phyloP scores from a whole-genome alignment of 73 alveolate genomes.

The Paramecium octaurelia region DNA sequence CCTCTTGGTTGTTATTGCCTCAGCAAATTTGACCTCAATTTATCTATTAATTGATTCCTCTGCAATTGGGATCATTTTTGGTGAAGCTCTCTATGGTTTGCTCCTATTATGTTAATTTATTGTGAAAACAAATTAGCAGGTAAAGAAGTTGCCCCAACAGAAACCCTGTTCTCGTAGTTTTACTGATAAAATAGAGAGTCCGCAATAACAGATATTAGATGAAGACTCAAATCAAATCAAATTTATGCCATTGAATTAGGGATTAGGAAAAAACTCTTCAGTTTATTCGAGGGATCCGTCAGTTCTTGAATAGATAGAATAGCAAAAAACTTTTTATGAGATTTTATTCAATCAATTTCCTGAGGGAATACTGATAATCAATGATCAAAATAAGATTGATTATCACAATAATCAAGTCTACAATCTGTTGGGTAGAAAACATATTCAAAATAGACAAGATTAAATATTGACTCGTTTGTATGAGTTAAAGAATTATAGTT shows the following conservation, averaged over 20 bases:
- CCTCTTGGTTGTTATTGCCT: background rate
- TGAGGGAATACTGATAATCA: background rate
- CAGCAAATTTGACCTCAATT: background rate
- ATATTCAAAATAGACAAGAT: background rate
- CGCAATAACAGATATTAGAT: background rate
- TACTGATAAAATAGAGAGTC: background rate
- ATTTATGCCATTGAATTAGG: background rate
- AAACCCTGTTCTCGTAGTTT: background rate
- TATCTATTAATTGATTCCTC: background rate
- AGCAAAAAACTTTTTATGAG: background rate
- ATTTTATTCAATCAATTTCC: slow-evolving; percentile 13
- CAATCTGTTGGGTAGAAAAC: background rate
- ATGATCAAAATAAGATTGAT: background rate
- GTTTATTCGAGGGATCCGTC: background rate
- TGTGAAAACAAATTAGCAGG: background rate
- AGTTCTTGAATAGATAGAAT: background rate
- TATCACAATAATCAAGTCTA: background rate
- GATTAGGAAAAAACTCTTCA: background rate
- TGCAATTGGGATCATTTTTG: background rate
- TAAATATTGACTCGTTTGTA: background rate
- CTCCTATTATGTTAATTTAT: background rate
- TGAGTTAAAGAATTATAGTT: background rate
- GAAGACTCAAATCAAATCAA: background rate
- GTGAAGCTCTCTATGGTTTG: background rate
- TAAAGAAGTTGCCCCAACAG: background rate